A percentile compares a stretch with the other conserved stretches of the same genome.
These are phyloP conservation scores for Epichloe amarillans DNA, from an alignment of 2,329 filamentous ascomycete species.

Conservation along the genomic window DNA sequence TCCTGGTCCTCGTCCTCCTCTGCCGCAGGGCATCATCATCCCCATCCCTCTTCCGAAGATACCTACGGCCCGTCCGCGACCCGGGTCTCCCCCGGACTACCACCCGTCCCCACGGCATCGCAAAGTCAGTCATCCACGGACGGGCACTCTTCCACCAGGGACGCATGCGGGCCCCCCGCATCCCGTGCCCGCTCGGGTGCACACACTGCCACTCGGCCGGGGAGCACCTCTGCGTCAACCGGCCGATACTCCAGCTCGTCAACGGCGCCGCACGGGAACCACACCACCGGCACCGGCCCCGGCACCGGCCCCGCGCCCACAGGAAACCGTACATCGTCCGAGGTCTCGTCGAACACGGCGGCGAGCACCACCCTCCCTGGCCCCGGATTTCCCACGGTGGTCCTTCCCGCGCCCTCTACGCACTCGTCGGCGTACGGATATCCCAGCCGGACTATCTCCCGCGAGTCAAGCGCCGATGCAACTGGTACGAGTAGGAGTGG, in stretches of 20 bases:
- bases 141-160: neutral
- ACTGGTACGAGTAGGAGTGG: neutral
- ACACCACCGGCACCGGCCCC: neutral
- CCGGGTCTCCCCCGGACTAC: too few relatives aligned
- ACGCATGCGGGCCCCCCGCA: neutral
- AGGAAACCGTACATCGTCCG: neutral
- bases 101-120: neutral
- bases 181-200: too few relatives aligned
- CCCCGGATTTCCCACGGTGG: neutral
- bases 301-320: neutral
- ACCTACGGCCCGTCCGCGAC: too few relatives aligned
- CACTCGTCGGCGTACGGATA: neutral
- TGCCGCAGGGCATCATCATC: too few relatives aligned
- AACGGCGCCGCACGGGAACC: neutral
- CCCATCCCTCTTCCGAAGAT: too few relatives aligned
- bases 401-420: neutral
- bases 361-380: neutral
- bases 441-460: neutral
- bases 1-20: too few relatives aligned
- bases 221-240: neutral
- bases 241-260: neutral
- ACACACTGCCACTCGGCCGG: neutral
- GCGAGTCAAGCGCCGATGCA: conserved; percentile 1
- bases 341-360: neutral
- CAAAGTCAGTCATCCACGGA: neutral